Conservation (phyloP, 352 stramenopile genomes). For the Pythium scleroteichum region DNA sequence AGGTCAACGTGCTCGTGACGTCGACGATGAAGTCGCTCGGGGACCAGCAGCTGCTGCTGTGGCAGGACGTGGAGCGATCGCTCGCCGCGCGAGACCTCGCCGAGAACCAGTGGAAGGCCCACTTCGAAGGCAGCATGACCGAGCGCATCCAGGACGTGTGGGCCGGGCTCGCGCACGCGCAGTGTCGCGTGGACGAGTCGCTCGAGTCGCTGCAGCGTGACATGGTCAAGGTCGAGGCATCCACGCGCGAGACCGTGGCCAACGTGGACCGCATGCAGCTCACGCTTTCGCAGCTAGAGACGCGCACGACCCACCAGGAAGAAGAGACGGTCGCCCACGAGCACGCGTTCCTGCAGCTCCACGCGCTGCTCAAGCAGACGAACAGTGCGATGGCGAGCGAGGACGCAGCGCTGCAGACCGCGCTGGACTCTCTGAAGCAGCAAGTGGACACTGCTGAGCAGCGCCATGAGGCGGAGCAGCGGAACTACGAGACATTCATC, state of each 20-base stretch:
- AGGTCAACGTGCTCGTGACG: slow-evolving; percentile 36
- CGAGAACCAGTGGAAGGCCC: slow-evolving; percentile 62
- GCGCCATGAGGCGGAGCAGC: slow-evolving; percentile 21
- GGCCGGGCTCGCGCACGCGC: slow-evolving; percentile 41
- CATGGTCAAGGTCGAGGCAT: slow-evolving; percentile 49
- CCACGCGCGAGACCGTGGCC: slow-evolving; percentile 30
- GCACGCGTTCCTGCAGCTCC: slow-evolving; percentile 31
- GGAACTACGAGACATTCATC: slow-evolving; percentile 30
- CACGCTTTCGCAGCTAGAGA: slow-evolving; percentile 6
- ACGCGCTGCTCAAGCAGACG: slow-evolving; percentile 27
- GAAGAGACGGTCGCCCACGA: slow-evolving; percentile 26
- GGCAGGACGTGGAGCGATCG: slow-evolving; percentile 36
- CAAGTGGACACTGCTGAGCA: slow-evolving; percentile 21
- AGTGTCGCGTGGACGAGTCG: slow-evolving; percentile 38
- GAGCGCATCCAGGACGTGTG: slow-evolving; percentile 60
- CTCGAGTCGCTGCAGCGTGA: slow-evolving; percentile 47
- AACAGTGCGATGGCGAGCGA: slow-evolving; percentile 30
- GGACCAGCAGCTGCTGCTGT: slow-evolving; percentile 31
- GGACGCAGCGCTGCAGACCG: slow-evolving; percentile 28
- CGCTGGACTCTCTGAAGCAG: slow-evolving; percentile 29
- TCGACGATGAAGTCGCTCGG: slow-evolving; percentile 28
- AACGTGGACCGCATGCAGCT: not conserved
- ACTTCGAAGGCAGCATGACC: slow-evolving; percentile 47
- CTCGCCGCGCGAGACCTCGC: slow-evolving; percentile 39
- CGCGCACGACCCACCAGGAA: slow-evolving; percentile 9